Base-by-base conservation (phyloP, 1,284 basidiomycete species). In the Fomitopsis palustris region DNA sequence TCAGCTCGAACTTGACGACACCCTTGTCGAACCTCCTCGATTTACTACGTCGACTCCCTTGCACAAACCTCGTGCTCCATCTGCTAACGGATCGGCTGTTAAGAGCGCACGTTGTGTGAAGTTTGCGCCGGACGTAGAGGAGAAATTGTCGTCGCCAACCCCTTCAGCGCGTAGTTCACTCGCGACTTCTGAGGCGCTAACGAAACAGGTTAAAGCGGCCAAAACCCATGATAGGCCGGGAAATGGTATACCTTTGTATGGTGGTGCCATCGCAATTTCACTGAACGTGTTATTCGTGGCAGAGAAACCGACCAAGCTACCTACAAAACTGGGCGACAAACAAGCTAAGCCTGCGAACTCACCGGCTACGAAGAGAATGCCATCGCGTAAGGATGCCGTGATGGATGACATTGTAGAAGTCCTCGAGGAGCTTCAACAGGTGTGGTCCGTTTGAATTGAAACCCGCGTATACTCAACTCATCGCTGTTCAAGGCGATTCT, bases 401-500 rank as follows among this genome's bases (percentile, higher is more conserved):
- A 61, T 70, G 14, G 61, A 67, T 9, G 66, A 64, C 6, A 64
- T 71, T 45, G 64, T 65, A 2, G 55, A 59, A 8, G 66, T 68
- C 7, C 55, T 71, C n/a, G 56, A 64, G 31, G 55, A 68, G n/a
- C 61, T 70, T 4, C 62, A 69, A 38, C 58, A 69, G 62, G 70
- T 67, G 9, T 4, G 37, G 8, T 10, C 16, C 25, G 25, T 19
- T 14, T 31, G 4, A 25, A 25, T 29, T 6, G 12, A 5, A 27
- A 4, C 19, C 12, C 25, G 16, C n/a, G n/a, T n/a, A n/a, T 47
- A 29, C 29, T 4, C 17, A n/a, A 31, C 23, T 55, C 17, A 57
- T 41, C 12, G 5, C 14, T 56, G 42, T 59, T 3, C 58, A 17
- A 84, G 78, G 77, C 74, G 19, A 69, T 83, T 19, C 62, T 81